A percentile compares a stretch with the other conserved stretches of the same genome.
Conservation (phyloP, 163 green algal genomes). For the Chlorella variabilis region DNA sequence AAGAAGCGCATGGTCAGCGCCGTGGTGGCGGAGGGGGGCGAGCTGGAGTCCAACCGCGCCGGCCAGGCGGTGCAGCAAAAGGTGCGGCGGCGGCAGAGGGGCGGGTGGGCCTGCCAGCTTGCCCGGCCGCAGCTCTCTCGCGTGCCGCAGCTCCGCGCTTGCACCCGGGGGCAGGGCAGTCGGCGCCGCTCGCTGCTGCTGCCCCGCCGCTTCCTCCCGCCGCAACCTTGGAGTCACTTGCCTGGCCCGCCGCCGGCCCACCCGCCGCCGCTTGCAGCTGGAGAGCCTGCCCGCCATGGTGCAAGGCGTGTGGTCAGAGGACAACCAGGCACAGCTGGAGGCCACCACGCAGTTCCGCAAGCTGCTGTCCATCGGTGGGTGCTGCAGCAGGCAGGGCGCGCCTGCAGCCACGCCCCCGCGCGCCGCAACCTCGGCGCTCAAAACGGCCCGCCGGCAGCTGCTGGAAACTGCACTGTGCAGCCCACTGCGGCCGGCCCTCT, state of each 20-base stretch:
- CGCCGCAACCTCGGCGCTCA: too few species aligned
- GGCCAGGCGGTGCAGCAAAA: constrained; percentile 61
- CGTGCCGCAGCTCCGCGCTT: too few species aligned
- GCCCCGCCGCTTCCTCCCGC: too few species aligned
- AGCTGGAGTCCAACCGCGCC: constrained; percentile 51
- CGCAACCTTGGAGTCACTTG: neutral
- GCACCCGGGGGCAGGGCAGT: neutral
- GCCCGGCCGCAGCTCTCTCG: too few species aligned
- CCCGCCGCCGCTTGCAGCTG: constrained; percentile 68
- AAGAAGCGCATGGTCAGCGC: constrained; percentile 88
- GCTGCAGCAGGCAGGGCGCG: neutral
- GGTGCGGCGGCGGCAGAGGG: constrained; percentile 44
- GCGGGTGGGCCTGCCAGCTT: too few species aligned
- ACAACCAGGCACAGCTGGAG: constrained; percentile 91
- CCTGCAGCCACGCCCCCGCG: too few species aligned
- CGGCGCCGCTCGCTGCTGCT: neutral
- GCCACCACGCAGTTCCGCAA: constrained; percentile 98
- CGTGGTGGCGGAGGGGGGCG: constrained; percentile 28
- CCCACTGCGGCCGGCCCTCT: too few species aligned
- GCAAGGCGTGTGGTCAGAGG: constrained; percentile 82
- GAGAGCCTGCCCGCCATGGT: constrained; percentile 95
- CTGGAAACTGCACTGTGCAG: too few species aligned
- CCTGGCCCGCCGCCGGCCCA: too few species aligned
- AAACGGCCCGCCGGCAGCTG: too few species aligned
- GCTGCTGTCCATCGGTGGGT: constrained; percentile 93